These are phyloP conservation scores for Bathelium albidoporum DNA, from an alignment of 495 filamentous ascomycete species.

Conservation along the genomic window DNA sequence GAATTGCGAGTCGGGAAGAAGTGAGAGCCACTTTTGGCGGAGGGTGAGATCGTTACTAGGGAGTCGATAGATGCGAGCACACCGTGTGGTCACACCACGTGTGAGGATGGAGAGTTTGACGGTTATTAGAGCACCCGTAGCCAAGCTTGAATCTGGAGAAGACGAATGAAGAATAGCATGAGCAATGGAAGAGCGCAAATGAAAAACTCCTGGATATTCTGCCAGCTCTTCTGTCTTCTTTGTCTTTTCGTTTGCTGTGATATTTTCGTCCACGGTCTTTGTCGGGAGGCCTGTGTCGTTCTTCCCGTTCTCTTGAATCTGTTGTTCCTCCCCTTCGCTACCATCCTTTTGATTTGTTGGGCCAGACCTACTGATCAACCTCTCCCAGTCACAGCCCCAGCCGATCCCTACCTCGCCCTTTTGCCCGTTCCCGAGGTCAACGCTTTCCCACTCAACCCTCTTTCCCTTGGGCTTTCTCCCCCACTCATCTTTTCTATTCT, in stretches of 20 bases:
- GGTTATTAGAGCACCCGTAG: conserved; percentile 37
- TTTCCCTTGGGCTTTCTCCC: conserved; percentile 73
- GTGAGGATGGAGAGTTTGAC: conserved; percentile 47
- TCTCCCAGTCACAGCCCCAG: conserved; percentile 82
- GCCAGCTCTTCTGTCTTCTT: not conserved
- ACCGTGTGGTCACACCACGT: conserved; percentile 51
- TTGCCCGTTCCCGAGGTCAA: conserved; percentile 61
- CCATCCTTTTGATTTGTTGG: not conserved
- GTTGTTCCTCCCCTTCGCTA: not conserved
- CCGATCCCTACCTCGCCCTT: conserved; percentile 79
- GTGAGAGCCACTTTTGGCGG: conserved; percentile 44
- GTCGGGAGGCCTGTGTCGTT: not conserved
- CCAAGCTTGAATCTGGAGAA: conserved; percentile 15
- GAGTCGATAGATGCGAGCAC: conserved; percentile 63
- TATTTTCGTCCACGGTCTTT: not conserved
- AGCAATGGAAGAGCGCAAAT: conserved; percentile 8
- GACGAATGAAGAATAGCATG: conserved; percentile 13
- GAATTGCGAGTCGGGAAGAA: conserved; percentile 19
- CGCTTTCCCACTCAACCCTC: conserved; percentile 59
- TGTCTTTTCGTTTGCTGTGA: not conserved
- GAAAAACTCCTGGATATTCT: conserved; percentile 8
- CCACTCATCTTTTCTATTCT: conserved; percentile 56
- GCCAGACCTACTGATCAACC: conserved; percentile 34
- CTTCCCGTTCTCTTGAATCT: not conserved
- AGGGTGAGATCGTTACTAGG: conserved; percentile 40